Conservation (phyloP, 106 monocot species). For the Phalaenopsis equestris region DNA sequence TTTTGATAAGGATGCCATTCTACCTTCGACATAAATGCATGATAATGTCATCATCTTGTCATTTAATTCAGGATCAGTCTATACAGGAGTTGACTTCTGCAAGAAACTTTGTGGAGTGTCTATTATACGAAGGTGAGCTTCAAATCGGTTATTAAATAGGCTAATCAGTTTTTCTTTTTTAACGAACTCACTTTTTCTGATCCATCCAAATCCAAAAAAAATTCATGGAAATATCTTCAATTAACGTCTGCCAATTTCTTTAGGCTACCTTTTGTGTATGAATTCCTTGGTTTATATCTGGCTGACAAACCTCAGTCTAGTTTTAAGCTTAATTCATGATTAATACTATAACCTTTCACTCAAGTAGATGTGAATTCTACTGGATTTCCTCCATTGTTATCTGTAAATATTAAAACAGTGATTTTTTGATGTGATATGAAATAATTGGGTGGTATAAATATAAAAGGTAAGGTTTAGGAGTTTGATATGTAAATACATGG, state of each 20-base stretch:
- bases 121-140: constrained; percentile 66
- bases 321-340: not conserved
- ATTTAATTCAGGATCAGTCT: constrained; percentile 43
- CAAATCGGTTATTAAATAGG: constrained; percentile 18
- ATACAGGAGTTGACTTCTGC: constrained; percentile 67
- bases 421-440: too few relatives aligned
- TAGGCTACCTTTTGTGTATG: not conserved
- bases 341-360: too few relatives aligned
- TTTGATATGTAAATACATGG: too few relatives aligned
- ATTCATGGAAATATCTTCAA: not conserved
- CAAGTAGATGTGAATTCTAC: too few relatives aligned
- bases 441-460: too few relatives aligned
- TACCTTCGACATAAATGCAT: not conserved
- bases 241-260: not conserved
- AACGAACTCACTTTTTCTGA: not conserved
- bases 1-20: not conserved
- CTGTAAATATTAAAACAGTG: too few relatives aligned
- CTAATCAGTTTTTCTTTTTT: not conserved
- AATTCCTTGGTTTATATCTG: not conserved
- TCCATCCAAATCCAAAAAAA: not conserved
- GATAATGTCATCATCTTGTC: not conserved
- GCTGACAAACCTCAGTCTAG: not conserved
- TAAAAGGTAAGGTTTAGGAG: too few relatives aligned
- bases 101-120: constrained; percentile 68
- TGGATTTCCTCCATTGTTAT: too few relatives aligned